phyloP scores from a whole-genome alignment of 108 stramenopile genomes.

The Fistulifera pelliculosa region DNA sequence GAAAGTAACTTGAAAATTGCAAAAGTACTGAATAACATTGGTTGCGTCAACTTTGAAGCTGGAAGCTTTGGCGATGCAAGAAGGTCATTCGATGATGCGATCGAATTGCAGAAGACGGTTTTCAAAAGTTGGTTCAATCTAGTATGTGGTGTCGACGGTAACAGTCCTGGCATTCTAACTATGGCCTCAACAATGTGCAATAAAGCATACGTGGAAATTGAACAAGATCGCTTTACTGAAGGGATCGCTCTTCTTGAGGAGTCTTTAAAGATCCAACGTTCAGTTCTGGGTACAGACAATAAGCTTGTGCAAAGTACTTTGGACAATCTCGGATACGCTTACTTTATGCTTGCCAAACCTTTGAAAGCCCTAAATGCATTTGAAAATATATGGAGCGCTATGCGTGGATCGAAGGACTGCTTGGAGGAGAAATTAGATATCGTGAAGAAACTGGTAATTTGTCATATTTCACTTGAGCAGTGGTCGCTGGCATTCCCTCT shows the following conservation, averaged over 20 bases:
- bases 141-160: conserved; percentile 18
- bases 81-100: conserved; percentile 32
- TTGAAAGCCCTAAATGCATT: conserved; percentile 24
- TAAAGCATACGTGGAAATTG: conserved; percentile 43
- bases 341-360: conserved; percentile 15
- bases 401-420: conserved; percentile 1
- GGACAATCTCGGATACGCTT: conserved; percentile 45
- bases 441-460: conserved; percentile 33
- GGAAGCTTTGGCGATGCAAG: conserved; percentile 33
- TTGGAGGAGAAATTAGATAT: conserved; percentile 25
- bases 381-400: conserved; percentile 10
- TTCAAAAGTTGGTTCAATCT: conserved; percentile 22
- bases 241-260: conserved; percentile 34
- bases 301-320: conserved; percentile 43
- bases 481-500: conserved; percentile 30
- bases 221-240: conserved; percentile 26
- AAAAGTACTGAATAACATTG: conserved; percentile 57
- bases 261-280: conserved; percentile 42
- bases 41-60: conserved; percentile 49
- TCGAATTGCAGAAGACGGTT: conserved; percentile 33
- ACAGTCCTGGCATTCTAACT: conserved; percentile 42
- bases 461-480: conserved; percentile 20
- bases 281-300: conserved; percentile 36
- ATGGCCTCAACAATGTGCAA: conserved; percentile 64
- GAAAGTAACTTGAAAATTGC: conserved; percentile 44